phyloP scores from a whole-genome alignment of 441 rosid species.

The Rhodomyrtus psidioides region DNA sequence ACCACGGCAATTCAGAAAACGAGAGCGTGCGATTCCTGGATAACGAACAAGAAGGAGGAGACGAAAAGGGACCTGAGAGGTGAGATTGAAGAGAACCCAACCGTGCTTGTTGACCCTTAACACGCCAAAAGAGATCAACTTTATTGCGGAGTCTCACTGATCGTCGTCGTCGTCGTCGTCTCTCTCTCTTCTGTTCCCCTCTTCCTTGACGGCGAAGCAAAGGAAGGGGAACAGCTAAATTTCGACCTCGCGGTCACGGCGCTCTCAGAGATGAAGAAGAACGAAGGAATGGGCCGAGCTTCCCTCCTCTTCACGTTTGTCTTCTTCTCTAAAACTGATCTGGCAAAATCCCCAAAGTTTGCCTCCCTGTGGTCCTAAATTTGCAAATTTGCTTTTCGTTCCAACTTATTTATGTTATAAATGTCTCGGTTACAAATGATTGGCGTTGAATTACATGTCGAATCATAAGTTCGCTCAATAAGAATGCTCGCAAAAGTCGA shows the following conservation, averaged over 20 bases:
- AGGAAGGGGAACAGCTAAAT: neutral
- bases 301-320: neutral
- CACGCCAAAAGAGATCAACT: neutral
- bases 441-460: neutral
- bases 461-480: neutral
- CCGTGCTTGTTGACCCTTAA: too few relatives aligned
- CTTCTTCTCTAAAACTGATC: neutral
- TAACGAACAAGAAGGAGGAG: neutral
- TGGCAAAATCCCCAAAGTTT: neutral
- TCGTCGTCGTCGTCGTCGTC: neutral
- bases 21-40: neutral
- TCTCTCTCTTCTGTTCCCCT: neutral
- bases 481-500: neutral
- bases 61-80: neutral
- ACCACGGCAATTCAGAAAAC: neutral
- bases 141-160: neutral
- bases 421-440: neutral
- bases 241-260: neutral
- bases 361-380: neutral
- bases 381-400: neutral
- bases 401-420: neutral
- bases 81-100: neutral
- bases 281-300: neutral
- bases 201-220: neutral
- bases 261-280: neutral